A percentile compares a stretch with the other conserved stretches of the same genome.
phyloP scores from a whole-genome alignment of 148 eudicot genomes.

The Rhododendron mucronatum region DNA sequence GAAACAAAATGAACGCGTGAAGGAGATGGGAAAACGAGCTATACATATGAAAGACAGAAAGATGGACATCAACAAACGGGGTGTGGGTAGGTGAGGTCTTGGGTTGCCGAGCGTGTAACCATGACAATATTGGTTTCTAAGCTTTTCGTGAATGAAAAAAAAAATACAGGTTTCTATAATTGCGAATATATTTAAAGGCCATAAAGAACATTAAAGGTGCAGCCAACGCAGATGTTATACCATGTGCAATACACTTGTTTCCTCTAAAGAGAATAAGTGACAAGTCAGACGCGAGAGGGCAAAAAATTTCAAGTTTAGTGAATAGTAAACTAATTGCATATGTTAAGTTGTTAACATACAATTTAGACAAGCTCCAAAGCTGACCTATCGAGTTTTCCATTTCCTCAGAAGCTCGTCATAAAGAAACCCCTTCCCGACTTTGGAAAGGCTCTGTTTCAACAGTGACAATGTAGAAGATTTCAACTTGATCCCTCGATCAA shows the following conservation, averaged over 20 bases:
- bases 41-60: not conserved
- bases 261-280: not conserved
- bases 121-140: not conserved
- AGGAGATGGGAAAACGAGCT: not conserved
- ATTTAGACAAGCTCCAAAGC: not conserved
- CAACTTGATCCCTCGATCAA: constrained; percentile 67
- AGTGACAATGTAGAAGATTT: constrained; percentile 43
- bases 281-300: not conserved
- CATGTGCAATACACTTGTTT: not conserved
- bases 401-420: constrained; percentile 55
- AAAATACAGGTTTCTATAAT: not conserved
- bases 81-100: no score
- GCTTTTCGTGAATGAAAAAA: not conserved
- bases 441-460: constrained; percentile 55
- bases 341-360: not conserved
- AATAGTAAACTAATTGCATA: not conserved
- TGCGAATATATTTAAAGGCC: not conserved
- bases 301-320: not conserved
- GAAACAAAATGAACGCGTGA: not conserved
- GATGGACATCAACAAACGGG: not conserved
- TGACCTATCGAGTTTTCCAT: constrained; percentile 42
- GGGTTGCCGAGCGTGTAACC: not conserved
- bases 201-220: not conserved
- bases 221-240: not conserved
- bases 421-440: constrained; percentile 42